Conservation (phyloP, 2,329 filamentous ascomycete species). For the Colletotrichum sp. region DNA sequence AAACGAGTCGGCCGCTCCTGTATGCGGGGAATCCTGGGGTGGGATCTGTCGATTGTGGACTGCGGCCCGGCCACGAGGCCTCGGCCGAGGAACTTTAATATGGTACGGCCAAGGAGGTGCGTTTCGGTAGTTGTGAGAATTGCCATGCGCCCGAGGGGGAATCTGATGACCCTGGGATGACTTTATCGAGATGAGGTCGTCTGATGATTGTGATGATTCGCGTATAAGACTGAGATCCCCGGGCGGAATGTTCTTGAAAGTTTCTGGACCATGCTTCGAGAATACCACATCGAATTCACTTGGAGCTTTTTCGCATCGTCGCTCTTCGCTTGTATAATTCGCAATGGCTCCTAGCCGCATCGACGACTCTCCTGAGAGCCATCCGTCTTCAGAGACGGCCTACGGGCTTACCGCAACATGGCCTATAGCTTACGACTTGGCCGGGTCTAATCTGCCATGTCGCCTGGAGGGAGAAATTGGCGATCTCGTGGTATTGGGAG, state of each 20-base stretch:
- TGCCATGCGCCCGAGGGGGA: neutral
- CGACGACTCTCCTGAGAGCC: neutral
- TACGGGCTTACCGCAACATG: neutral
- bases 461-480: constrained; percentile 13
- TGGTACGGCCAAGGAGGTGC: neutral
- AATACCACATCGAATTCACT: neutral
- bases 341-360: neutral
- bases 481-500: constrained; percentile 21
- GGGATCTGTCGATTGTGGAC: neutral
- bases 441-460: neutral
- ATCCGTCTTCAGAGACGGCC: neutral
- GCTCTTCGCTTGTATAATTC: neutral
- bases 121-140: neutral
- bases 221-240: neutral
- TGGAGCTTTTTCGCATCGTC: neutral
- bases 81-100: neutral
- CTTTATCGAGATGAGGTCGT: neutral
- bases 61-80: neutral
- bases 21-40: neutral
- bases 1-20: neutral
- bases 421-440: neutral
- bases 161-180: neutral
- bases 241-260: neutral
- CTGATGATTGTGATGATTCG: neutral
- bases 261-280: neutral